These are phyloP conservation scores for Peterozyma xylosa DNA, from an alignment of 805 yeast species.

Conservation along the genomic window DNA sequence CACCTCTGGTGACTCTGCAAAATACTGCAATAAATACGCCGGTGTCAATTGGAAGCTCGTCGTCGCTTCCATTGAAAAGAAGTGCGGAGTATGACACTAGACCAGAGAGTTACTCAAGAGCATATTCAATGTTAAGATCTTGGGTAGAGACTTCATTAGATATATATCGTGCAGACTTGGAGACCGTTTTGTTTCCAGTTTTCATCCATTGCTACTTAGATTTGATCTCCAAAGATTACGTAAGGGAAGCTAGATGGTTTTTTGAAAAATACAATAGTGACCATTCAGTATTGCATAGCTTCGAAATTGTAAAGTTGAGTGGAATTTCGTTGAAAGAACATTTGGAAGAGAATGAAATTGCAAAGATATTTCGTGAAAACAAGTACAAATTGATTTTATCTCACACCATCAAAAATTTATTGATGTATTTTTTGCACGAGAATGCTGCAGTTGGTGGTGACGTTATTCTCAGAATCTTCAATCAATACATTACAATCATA, in stretches of 20 bases:
- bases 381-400: slow-evolving; percentile 73
- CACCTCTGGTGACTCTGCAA: slow-evolving; percentile 41
- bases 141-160: slow-evolving; percentile 93
- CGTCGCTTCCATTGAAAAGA: slow-evolving; percentile 6
- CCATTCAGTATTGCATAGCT: slow-evolving; percentile 68
- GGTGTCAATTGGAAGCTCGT: slow-evolving; percentile 21
- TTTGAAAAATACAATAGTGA: slow-evolving; percentile 69
- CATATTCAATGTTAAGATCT: slow-evolving; percentile 69
- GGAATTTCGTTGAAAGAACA: slow-evolving; percentile 78
- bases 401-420: slow-evolving; percentile 75
- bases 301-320: slow-evolving; percentile 64
- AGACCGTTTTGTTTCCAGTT: slow-evolving; percentile 82
- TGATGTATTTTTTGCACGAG: slow-evolving; percentile 82
- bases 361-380: slow-evolving; percentile 64
- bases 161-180: slow-evolving; percentile 81
- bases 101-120: slow-evolving; percentile 70
- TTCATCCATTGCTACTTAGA: slow-evolving; percentile 85
- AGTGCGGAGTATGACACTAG: slow-evolving; percentile 39
- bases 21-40: slow-evolving; percentile 26
- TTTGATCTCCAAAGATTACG: slow-evolving; percentile 56
- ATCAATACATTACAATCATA: slow-evolving; percentile 64
- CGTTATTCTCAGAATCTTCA: slow-evolving; percentile 74
- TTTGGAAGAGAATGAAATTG: slow-evolving; percentile 72
- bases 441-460: slow-evolving; percentile 91
- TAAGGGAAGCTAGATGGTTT: slow-evolving; percentile 60